Percentiles rank a stretch among this genome's conserved stretches.
Conservation (phyloP, 768 basidiomycete genomes). For the Agrocybe chaxingu region DNA sequence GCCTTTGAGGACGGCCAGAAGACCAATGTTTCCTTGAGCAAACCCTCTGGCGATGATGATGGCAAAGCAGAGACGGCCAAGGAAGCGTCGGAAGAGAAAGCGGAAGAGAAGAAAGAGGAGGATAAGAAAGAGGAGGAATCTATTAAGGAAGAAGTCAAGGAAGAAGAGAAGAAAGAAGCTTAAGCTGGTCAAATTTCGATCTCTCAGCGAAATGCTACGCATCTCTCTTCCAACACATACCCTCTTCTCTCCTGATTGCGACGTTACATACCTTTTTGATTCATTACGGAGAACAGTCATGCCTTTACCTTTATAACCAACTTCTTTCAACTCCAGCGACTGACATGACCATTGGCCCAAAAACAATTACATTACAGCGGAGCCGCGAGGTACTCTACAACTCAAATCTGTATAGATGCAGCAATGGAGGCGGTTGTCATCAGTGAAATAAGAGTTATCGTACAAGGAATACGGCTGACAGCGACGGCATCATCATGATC, state of each 20-base stretch:
- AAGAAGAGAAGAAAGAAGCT: slow-evolving; percentile 32
- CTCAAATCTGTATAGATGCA: slow-evolving; percentile 13
- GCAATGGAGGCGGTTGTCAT: slow-evolving; percentile 5
- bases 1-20: slow-evolving; percentile 86
- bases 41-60: slow-evolving; percentile 23
- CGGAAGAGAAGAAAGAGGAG: slow-evolving; percentile 28
- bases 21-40: slow-evolving; percentile 49
- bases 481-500: neutral
- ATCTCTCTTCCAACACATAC: neutral
- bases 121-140: slow-evolving; percentile 24
- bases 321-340: too few species aligned
- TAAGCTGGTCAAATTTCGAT: slow-evolving; percentile 1
- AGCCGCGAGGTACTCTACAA: slow-evolving; percentile 8
- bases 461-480: neutral
- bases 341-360: neutral
- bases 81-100: slow-evolving; percentile 23
- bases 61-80: slow-evolving; percentile 22
- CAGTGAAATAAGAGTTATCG: neutral
- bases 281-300: slow-evolving; percentile 14
- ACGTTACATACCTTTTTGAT: slow-evolving; percentile 8
- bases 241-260: neutral
- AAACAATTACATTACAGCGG: slow-evolving; percentile 11
- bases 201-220: neutral
- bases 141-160: slow-evolving; percentile 27
- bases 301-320: neutral